Conservation (phyloP, 352 stramenopile species). For the Phytophthora melonis region DNA sequence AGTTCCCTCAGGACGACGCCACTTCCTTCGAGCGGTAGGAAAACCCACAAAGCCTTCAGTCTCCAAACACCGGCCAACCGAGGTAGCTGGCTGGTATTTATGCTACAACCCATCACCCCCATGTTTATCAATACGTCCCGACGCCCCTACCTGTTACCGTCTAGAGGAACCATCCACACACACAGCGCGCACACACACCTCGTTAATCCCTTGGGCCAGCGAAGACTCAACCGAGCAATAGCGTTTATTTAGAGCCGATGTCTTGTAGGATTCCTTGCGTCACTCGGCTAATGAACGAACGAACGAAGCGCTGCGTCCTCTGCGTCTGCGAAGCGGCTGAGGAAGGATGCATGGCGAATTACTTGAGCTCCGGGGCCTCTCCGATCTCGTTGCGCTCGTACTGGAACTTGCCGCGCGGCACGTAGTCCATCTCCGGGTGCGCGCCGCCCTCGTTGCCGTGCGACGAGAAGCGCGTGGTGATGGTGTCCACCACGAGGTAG, state of each 20-base stretch:
- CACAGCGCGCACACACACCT: not conserved
- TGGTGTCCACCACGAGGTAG: conserved; percentile 76
- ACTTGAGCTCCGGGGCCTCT: conserved; percentile 60
- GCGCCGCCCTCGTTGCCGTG: conserved; percentile 42
- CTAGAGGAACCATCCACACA: not conserved
- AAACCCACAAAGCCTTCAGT: not conserved
- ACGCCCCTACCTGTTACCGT: conserved; percentile 4
- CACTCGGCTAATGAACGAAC: not conserved
- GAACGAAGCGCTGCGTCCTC: not conserved
- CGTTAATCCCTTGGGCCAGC: conserved; percentile 13
- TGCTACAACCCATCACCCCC: not conserved
- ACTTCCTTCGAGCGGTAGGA: conserved; percentile 29
- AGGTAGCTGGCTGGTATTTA: conserved; percentile 23
- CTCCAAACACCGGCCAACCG: conserved; percentile 18
- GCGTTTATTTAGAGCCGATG: conserved; percentile 38
- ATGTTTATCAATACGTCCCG: conserved; percentile 13
- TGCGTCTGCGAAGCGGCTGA: not conserved
- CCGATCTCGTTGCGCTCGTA: conserved; percentile 70
- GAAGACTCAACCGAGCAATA: conserved; percentile 24
- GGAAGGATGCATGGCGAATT: not conserved
- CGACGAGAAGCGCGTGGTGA: conserved; percentile 56
- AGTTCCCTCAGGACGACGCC: conserved; percentile 43
- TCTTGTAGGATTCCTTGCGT: not conserved
- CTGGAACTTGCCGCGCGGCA: conserved; percentile 55
- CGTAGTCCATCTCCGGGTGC: conserved; percentile 46